Base-by-base conservation (phyloP, 495 filamentous ascomycete species). In the Tuber brumale region DNA sequence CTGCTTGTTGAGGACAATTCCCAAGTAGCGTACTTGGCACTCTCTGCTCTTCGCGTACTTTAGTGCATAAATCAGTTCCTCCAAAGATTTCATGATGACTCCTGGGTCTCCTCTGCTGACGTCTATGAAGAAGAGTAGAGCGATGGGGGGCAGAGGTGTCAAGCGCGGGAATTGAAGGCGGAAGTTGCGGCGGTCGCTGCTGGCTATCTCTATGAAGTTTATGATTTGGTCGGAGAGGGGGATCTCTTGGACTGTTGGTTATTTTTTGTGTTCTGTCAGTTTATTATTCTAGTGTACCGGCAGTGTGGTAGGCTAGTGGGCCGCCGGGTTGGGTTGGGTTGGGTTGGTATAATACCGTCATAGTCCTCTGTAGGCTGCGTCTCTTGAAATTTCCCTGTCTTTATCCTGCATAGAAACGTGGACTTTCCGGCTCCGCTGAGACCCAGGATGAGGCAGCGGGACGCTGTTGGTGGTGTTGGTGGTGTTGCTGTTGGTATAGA, bases 1-100 rank as follows among this genome's bases (percentile, higher is more conserved):
- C 51, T 82, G 80, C 69, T 82, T 82, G 37, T 82, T 82, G 46
- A 82, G 76, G 7, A 82, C 80, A 2, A 82, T 73, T 2, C 80
- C 80, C 19, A 82, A 70, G 74, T 79, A 82, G 37, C 76, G 71
- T 45, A 80, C 74, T 16, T 42, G 70, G 16, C 80, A 78, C 23
- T 66, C 76, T 14, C 76, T 76, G 19, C 44, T 61, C n/a, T 74
- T 76, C 18, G 80, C 74, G 41, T 82, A 82, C 2, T 72, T 72
- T 9, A 82, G 43, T n/a, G 72, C 69, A 35, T 82, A 82, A 8
- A 73, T 45, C 14, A 82, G 69, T 10, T 82, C 80, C 44, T 81
- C 80, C 23, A 82, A 74, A 16, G 76, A 74, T n/a, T 51, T 61
- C 19, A 37, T 69, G 23, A 82, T 76, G 7, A 27, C 46, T n/a